Conservation (phyloP, 1,284 basidiomycete genomes). For the Leccinum solheimii region DNA sequence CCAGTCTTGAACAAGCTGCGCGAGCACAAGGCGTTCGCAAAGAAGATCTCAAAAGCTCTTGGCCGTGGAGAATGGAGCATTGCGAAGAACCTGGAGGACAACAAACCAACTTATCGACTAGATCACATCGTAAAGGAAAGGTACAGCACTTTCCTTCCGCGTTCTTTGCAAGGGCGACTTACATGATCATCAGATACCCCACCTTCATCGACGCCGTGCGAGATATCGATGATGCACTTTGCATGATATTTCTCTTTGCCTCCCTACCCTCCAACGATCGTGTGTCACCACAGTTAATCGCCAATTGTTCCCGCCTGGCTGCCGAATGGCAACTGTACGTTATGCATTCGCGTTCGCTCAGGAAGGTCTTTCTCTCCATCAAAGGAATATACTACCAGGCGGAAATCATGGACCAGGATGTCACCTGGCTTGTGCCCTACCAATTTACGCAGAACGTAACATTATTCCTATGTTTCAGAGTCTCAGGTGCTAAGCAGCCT, state of each 20-base stretch:
- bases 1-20: constrained; percentile 93
- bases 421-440: constrained; percentile 98
- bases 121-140: constrained; percentile 99
- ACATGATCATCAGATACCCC: constrained; percentile 71
- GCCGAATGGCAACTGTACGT: constrained; percentile 96
- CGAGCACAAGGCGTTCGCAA: constrained; percentile 98
- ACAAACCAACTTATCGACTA: constrained; percentile 84
- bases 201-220: constrained; percentile 95
- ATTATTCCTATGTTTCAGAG: constrained; percentile 9
- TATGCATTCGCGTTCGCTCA: constrained; percentile 84
- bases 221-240: constrained; percentile 97
- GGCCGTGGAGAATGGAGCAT: constrained; percentile 94
- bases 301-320: constrained; percentile 88
- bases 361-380: constrained; percentile 95
- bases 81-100: constrained; percentile 93
- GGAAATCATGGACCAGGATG: constrained; percentile 87
- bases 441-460: constrained; percentile 94
- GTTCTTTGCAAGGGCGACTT: not conserved
- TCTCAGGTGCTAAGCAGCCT: constrained; percentile 11
- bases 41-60: constrained; percentile 92
- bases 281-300: constrained; percentile 82
- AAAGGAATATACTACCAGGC: constrained; percentile 99
- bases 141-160: constrained; percentile 40
- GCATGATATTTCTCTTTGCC: constrained; percentile 92
- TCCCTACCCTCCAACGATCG: constrained; percentile 83